Base-by-base conservation (phyloP, 345 rosid species). In the Firmiana major region DNA sequence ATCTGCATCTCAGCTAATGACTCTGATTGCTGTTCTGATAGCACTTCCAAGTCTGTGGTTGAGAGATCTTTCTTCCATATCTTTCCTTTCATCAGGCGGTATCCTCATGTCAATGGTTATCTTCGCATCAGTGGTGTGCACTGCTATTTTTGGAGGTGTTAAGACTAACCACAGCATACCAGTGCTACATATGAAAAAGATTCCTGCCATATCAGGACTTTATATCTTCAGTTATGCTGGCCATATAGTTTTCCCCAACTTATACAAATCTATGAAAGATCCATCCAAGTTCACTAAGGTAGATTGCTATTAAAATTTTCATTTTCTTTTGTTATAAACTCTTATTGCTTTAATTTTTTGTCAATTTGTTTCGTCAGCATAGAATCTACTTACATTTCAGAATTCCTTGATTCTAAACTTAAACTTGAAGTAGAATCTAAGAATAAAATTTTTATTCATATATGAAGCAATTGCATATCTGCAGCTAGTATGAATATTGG, bases 31-130 rank as follows among this genome's bases (percentile, higher is more conserved):
- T 1, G 90, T 93, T 51, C 70, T 87, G 28, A 63, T 88, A 13
- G 96, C 96, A 38, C 82, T 93, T 51, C 97, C 97, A 0, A 93
- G 93, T 38, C 80, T 91, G 10, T 93, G 97, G 97, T 81, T 93
- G 2, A 87, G 89, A 22, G 82, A 93, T 71, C 86, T 93, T 7
- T 91, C 96, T 10, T 88, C 93, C 7, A 83, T 93, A 59, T 91
- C 96, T n/a, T 91, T 89, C 80, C 89, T 91, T 36, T 93, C 96
- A 26, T 83, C 86, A 0, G 97, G 87, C 0, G 94, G 96, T 40
- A 88, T 91, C 79, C 78, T 93, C 28, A 91, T 91, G 97, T 93
- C 96, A 7, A 31, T 87, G 9, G 26, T 87, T 66, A 91, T 93
- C 53, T 93, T 88, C 70, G n/a, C 57, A 22, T 90, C 89, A 5